Percentiles rank a stretch among this genome's conserved stretches.
Evolutionary conservation across 2,329 filamentous ascomycete species (phyloP).

Genomic region (Botryotinia convoluta): DNA sequence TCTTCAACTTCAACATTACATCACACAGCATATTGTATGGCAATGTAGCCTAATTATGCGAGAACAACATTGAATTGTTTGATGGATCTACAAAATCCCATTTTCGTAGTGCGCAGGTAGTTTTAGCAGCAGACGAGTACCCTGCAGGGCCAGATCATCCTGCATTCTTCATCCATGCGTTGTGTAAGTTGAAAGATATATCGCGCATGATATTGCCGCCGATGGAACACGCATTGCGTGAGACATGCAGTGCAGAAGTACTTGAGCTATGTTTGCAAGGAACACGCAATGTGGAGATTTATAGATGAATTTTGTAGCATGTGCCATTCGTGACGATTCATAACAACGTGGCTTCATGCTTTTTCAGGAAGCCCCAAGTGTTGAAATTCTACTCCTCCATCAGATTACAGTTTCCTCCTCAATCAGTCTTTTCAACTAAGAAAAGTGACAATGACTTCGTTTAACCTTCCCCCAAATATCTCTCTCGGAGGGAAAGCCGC

Average conservation of each 20-base stretch:
- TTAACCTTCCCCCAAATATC: not conserved
- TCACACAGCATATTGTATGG: not conserved
- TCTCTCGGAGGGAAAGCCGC: slow-evolving; percentile 23
- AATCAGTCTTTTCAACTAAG: not conserved
- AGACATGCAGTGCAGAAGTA: not conserved
- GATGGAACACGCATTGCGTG: not conserved
- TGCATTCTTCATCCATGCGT: not conserved
- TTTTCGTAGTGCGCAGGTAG: not conserved
- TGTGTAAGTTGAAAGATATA: not conserved
- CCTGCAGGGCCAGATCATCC: not conserved
- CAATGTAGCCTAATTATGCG: not conserved
- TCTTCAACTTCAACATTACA: not conserved
- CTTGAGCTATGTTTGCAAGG: not conserved
- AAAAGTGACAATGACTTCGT: not conserved
- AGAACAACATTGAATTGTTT: not conserved
- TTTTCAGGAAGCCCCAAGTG: not conserved
- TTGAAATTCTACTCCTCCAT: not conserved
- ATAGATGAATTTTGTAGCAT: not conserved
- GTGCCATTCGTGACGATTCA: not conserved
- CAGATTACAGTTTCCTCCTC: not conserved
- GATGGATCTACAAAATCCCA: not conserved
- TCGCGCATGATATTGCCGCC: not conserved
- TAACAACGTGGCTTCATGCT: not conserved
- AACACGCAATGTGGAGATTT: not conserved
- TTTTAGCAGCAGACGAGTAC: not conserved